Percentiles rank a stretch among this genome's conserved stretches.
Evolutionary conservation across 148 eudicot genomes (phyloP).

Genomic region (Diospyros kaki): DNA sequence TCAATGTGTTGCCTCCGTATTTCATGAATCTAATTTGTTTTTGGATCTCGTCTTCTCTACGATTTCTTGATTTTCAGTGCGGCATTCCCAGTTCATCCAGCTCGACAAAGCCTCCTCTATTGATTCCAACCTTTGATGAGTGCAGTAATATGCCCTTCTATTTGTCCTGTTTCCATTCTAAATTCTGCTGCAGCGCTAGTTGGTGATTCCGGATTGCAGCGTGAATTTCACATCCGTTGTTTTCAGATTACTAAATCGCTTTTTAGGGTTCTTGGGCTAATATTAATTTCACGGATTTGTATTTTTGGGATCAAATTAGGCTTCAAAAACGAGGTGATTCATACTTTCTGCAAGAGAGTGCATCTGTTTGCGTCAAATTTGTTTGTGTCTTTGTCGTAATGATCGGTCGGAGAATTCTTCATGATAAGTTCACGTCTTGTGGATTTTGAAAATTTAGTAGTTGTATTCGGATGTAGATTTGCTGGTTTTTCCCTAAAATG

Average conservation of each 20-base stretch:
- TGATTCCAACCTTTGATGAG: slow-evolving; percentile 9
- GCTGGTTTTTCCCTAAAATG: background rate
- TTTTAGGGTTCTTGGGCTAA: background rate
- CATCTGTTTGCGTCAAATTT: too few relatives aligned
- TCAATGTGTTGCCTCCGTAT: background rate
- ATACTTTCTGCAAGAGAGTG: too few relatives aligned
- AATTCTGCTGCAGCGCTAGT: too few relatives aligned
- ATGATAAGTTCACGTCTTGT: background rate
- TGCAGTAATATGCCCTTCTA: slow-evolving; percentile 4
- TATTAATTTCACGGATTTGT: background rate
- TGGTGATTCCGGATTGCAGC: background rate
- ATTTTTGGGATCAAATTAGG: background rate
- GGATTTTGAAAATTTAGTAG: background rate
- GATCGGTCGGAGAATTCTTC: background rate
- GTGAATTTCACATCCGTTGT: background rate
- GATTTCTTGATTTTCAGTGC: slow-evolving; percentile 1
- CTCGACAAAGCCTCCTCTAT: slow-evolving; percentile 9
- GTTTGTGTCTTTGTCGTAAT: background rate
- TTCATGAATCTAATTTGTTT: background rate
- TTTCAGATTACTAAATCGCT: too few relatives aligned
- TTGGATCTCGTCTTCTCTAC: background rate
- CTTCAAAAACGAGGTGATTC: too few relatives aligned
- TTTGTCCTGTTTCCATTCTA: background rate
- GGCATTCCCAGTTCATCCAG: slow-evolving; percentile 12
- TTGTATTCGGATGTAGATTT: too few relatives aligned